A percentile compares a stretch with the other conserved stretches of the same genome.
Conservation (phyloP, 2,329 filamentous ascomycete genomes). For the Phialemoniopsis sp. region DNA sequence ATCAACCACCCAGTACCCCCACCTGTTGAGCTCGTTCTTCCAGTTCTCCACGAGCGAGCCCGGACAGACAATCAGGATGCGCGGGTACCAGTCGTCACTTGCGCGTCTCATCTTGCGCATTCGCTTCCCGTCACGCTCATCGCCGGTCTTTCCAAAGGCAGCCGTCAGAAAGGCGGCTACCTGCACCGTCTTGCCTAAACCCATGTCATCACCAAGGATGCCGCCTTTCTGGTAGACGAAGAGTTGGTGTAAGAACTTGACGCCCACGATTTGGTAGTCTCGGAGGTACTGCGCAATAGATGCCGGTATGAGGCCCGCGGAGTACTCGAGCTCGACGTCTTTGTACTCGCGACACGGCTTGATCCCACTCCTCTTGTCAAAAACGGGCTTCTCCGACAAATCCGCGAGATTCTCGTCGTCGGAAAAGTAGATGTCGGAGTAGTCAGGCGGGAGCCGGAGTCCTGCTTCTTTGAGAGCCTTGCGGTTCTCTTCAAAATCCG, state of each 20-base stretch:
- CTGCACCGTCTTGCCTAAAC: slow-evolving; percentile 93
- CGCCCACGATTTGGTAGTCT: slow-evolving; percentile 86
- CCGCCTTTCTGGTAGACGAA: slow-evolving; percentile 91
- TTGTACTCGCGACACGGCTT: slow-evolving; percentile 67
- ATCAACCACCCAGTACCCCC: slow-evolving; percentile 95
- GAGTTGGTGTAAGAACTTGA: slow-evolving; percentile 77
- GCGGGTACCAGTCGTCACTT: slow-evolving; percentile 69
- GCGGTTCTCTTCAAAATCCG: slow-evolving; percentile 61
- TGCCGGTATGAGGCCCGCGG: slow-evolving; percentile 78
- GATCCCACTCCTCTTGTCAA: slow-evolving; percentile 49
- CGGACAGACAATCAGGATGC: slow-evolving; percentile 81
- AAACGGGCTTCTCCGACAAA: slow-evolving; percentile 65
- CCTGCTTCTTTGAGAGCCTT: slow-evolving; percentile 61
- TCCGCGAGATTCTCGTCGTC: slow-evolving; percentile 45
- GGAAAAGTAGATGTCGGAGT: slow-evolving; percentile 70
- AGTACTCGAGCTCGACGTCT: slow-evolving; percentile 71
- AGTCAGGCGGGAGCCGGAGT: slow-evolving; percentile 73
- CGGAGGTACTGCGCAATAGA: slow-evolving; percentile 88
- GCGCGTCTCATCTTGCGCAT: slow-evolving; percentile 79
- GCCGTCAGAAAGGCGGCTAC: slow-evolving; percentile 88
- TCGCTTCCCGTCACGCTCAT: slow-evolving; percentile 77
- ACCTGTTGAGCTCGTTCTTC: slow-evolving; percentile 78
- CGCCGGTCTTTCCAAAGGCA: slow-evolving; percentile 91
- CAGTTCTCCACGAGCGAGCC: slow-evolving; percentile 88
- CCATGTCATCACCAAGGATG: slow-evolving; percentile 96